A percentile compares a stretch with the other conserved stretches of the same genome.
Evolutionary conservation across 352 stramenopile species (phyloP).

Genomic region (Pilasporangium apinafurcum): DNA sequence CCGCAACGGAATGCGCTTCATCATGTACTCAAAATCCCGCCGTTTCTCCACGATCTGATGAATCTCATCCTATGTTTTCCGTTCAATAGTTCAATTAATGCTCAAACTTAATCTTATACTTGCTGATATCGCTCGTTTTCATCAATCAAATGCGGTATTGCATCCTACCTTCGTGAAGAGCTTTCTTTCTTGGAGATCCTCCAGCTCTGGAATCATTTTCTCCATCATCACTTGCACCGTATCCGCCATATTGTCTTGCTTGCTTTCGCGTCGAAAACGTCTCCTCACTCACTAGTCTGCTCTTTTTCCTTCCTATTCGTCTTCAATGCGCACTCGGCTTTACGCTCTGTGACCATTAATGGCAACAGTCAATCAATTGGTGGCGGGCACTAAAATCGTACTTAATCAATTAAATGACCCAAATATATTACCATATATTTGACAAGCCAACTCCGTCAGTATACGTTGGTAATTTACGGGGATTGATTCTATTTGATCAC

Average conservation of each 20-base stretch:
- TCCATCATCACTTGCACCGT: slow-evolving; percentile 91
- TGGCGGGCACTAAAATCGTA: slow-evolving; percentile 6
- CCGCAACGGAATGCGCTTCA: slow-evolving; percentile 82
- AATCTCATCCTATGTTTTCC: slow-evolving; percentile 80
- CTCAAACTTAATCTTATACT: no score
- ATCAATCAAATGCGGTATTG: background rate
- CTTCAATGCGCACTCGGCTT: slow-evolving; percentile 1
- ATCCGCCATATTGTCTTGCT: slow-evolving; percentile 79
- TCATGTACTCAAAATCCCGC: slow-evolving; percentile 90
- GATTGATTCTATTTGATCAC: no score
- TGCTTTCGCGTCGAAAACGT: background rate
- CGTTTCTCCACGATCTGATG: slow-evolving; percentile 87
- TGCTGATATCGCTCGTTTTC: no score
- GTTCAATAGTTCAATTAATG: no score
- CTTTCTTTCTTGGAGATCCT: slow-evolving; percentile 86
- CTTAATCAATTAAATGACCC: slow-evolving; percentile 1
- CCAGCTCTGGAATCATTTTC: slow-evolving; percentile 92
- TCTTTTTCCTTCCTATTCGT: no score
- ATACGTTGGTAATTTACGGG: no score
- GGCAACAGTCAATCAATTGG: background rate
- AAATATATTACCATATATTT: background rate
- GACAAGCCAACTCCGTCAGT: no score
- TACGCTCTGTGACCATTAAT: slow-evolving; percentile 8
- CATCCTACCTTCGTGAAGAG: slow-evolving; percentile 58
- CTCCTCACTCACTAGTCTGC: no score